Base-by-base conservation (phyloP, 495 filamentous ascomycete species). In the Lichenothelia convexa region DNA sequence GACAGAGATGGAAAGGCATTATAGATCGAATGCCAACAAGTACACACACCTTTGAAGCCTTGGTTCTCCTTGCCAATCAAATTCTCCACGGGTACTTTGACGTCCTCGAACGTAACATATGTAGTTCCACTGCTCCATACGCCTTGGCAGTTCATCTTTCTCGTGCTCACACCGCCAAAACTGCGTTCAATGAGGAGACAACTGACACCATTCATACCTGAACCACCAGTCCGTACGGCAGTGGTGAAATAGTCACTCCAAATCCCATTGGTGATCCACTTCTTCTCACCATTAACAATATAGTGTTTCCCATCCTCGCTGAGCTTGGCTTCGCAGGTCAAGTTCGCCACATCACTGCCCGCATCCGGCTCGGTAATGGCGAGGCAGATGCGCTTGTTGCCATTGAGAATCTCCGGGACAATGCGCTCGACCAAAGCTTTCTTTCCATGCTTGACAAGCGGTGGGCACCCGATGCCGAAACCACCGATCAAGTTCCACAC, bases 281-380 rank as follows among this genome's bases (percentile, higher is more conserved):
- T 97, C 75, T 97, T 95, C 70, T 94, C 89, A 29, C 89, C 89
- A 53, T 95, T 97, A 58, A 97, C 89, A 41, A 97, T 94, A 58
- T 91, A 97, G 58, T 94, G 82, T 67, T 94, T 97, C 51, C 89
- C 89, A 52, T 94, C 87, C 46, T 82, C 73, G 35, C 67, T 75
- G 30, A 93, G 76, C 63, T 91, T 92, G 19, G 89, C 89, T 64
- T 93, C 85, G 54, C 87, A 94, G 18, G 75, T 86, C 26, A 97
- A 58, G 59, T 91, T 94, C 36, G 89, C 89, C 12, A 97, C 89
- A 56, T 97, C 89, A 52, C 68, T 70, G 20, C 78, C 78, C 1
- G 75, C 80, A 62, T 82, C 80, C 1, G 80, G 80, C 53, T 86
- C 80, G 5, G 80, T 86, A 40, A 86, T 82, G 26, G 79, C 79